These are phyloP conservation scores for Lentithecium fluviatile DNA, from an alignment of 495 filamentous ascomycete genomes.

Conservation along the genomic window DNA sequence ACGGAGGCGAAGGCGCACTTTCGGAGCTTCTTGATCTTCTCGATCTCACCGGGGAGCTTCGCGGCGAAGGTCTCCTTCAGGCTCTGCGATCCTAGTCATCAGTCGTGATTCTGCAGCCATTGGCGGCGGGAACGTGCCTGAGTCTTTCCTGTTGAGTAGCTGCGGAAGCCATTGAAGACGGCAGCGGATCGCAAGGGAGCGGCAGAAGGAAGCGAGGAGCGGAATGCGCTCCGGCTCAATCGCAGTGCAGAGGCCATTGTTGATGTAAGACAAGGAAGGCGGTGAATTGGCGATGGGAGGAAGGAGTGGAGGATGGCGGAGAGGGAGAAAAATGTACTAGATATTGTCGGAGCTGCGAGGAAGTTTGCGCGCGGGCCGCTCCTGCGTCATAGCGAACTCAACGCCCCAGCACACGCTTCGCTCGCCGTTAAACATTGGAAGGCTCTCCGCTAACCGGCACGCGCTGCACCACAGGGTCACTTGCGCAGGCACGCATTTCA, in stretches of 20 bases:
- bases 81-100: slow-evolving; percentile 57
- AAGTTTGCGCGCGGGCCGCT: background rate
- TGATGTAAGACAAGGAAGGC: slow-evolving; percentile 36
- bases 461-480: too few relatives aligned
- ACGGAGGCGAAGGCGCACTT: slow-evolving; percentile 60
- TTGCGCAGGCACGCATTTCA: too few relatives aligned
- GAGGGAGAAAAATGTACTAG: background rate
- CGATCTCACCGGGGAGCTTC: slow-evolving; percentile 89
- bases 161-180: slow-evolving; percentile 77
- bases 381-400: background rate
- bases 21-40: slow-evolving; percentile 96
- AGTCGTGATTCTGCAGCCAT: slow-evolving; percentile 13
- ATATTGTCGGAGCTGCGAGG: background rate
- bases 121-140: slow-evolving; percentile 58
- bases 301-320: slow-evolving; percentile 8
- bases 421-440: too few relatives aligned
- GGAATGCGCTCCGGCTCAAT: slow-evolving; percentile 71
- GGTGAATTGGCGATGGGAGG: slow-evolving; percentile 33
- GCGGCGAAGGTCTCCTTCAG: slow-evolving; percentile 98
- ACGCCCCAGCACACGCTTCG: background rate
- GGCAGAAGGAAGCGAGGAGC: slow-evolving; percentile 64
- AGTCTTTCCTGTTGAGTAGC: slow-evolving; percentile 83
- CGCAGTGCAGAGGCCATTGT: slow-evolving; percentile 79
- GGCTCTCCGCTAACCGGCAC: too few relatives aligned
- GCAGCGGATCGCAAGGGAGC: slow-evolving; percentile 55